These are phyloP conservation scores for Rehmannia glutinosa DNA, from an alignment of 257 asterid genomes.

Conservation along the genomic window DNA sequence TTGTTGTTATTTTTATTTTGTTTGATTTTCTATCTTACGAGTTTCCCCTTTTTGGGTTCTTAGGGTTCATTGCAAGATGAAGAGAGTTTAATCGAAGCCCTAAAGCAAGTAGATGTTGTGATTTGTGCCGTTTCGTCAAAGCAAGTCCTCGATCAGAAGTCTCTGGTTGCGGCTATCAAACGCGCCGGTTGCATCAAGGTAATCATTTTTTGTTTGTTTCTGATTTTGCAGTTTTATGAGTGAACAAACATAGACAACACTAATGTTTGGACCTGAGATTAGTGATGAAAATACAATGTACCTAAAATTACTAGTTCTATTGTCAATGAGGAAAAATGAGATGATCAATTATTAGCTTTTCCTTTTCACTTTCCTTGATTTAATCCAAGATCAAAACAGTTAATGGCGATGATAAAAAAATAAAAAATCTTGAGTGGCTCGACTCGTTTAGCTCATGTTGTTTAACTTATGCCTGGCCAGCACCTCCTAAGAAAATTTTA, in stretches of 20 bases:
- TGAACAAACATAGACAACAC: no score
- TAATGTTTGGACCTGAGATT: no score
- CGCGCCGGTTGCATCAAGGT: conserved; percentile 83
- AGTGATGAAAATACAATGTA: no score
- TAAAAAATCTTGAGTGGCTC: no score
- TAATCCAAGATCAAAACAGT: no score
- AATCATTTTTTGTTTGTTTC: not conserved
- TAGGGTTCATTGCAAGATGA: conserved; percentile 90
- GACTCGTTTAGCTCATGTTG: no score
- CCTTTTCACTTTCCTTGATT: not conserved
- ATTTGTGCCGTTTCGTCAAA: conserved; percentile 74
- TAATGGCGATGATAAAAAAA: no score
- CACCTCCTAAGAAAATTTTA: no score
- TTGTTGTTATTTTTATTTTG: not conserved
- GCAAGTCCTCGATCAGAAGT: conserved; percentile 71
- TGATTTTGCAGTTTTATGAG: not conserved
- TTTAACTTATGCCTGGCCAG: no score
- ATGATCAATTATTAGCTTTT: not conserved
- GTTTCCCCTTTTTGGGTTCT: not conserved
- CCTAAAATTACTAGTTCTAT: no score
- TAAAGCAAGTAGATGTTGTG: conserved; percentile 73
- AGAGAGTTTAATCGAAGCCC: conserved; percentile 42
- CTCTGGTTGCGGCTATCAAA: conserved; percentile 63
- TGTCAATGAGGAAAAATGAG: not conserved
- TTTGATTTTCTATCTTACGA: not conserved